phyloP scores from a whole-genome alignment of 192 early-diverging fungal species.

The Gigaspora rosea region DNA sequence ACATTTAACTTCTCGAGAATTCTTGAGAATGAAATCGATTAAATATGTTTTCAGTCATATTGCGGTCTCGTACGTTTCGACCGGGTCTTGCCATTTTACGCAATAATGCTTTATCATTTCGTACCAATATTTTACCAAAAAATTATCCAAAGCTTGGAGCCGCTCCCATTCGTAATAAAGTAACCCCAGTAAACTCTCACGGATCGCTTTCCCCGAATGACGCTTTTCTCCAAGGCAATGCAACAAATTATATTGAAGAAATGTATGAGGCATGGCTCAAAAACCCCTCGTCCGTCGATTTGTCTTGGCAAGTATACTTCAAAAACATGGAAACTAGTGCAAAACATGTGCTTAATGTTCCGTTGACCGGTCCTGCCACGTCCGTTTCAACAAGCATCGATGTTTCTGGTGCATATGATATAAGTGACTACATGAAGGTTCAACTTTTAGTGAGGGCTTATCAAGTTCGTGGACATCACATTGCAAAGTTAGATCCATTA shows the following conservation, averaged over 20 bases:
- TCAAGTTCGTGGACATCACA: constrained; percentile 94
- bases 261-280: constrained; percentile 94
- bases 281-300: constrained; percentile 89
- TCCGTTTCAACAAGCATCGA: constrained; percentile 32
- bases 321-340: constrained; percentile 71
- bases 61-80: too few relatives aligned
- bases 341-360: constrained; percentile 63
- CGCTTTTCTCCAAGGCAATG: constrained; percentile 84
- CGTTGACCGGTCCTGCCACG: constrained; percentile 41
- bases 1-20: too few relatives aligned
- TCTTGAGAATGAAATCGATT: too few relatives aligned
- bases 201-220: constrained; percentile 54
- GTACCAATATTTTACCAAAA: too few relatives aligned
- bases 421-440: constrained; percentile 98
- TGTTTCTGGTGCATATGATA: constrained; percentile 52
- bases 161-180: too few relatives aligned
- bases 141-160: too few relatives aligned
- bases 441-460: constrained; percentile 95
- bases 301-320: constrained; percentile 98
- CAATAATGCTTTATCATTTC: too few relatives aligned
- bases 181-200: too few relatives aligned
- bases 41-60: too few relatives aligned
- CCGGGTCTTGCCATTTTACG: too few relatives aligned
- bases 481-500: constrained; percentile 95
- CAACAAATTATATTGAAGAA: constrained; percentile 87